phyloP scores from a whole-genome alignment of 129 eudicot genomes.

The Apium graveolens region DNA sequence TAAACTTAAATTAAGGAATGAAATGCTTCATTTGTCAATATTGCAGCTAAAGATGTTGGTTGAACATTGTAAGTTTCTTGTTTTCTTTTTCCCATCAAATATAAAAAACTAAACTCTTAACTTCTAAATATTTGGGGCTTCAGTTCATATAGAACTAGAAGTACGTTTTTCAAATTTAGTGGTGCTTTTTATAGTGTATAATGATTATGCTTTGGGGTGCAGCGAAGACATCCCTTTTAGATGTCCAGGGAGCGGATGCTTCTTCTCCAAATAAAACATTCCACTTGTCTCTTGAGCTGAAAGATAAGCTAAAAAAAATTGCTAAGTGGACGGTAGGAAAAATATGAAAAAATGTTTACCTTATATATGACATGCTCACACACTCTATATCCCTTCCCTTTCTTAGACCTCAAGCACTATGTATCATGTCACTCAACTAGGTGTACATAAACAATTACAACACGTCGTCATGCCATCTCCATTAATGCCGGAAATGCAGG shows the following conservation, averaged over 20 bases:
- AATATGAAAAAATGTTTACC: not conserved
- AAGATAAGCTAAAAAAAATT: not conserved
- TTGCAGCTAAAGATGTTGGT: not conserved
- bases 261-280: not conserved
- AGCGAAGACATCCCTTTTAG: not conserved
- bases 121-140: not conserved
- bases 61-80: not conserved
- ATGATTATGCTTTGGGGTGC: not conserved
- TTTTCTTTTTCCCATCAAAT: not conserved
- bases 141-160: not conserved
- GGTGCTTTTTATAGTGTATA: not conserved
- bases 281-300: not conserved
- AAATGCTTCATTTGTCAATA: conserved; percentile 3
- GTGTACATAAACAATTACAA: no score
- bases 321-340: conserved; percentile 5
- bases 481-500: not conserved
- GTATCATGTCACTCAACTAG: no score
- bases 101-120: not conserved
- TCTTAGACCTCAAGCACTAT: no score
- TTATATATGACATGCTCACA: not conserved
- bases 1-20: not conserved
- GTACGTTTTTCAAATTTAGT: not conserved
- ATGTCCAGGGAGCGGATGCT: conserved; percentile 9
- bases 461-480: not conserved
- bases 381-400: not conserved